Percentiles rank a stretch among this genome's conserved stretches.
These are phyloP conservation scores for Phyllosticta capitalensis DNA, from an alignment of 2,329 filamentous ascomycete species.

Conservation along the genomic window DNA sequence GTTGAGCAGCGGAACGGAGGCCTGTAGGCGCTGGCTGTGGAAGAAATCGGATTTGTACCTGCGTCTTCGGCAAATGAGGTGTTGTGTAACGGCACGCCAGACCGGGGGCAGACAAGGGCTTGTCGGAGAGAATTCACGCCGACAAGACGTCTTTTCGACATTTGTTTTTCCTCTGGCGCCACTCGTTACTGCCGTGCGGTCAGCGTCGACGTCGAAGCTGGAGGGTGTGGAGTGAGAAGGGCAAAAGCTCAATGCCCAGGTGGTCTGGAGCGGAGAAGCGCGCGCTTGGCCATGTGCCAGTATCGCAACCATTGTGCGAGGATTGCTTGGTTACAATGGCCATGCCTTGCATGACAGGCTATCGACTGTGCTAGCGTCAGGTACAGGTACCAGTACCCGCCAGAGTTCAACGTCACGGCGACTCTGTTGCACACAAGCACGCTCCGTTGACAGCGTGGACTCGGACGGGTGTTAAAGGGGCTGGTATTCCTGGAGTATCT, in stretches of 20 bases:
- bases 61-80: not conserved
- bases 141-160: not conserved
- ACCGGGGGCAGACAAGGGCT: not conserved
- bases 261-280: not conserved
- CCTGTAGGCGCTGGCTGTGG: not conserved
- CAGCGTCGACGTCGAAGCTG: not conserved
- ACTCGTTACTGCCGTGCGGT: not conserved
- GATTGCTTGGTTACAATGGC: not conserved
- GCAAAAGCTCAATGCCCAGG: not conserved
- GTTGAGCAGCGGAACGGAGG: not conserved
- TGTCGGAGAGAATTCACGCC: not conserved
- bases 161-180: not conserved
- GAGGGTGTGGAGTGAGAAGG: not conserved
- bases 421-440: not conserved
- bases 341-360: conserved; percentile 10
- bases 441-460: not conserved
- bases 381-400: too few species aligned
- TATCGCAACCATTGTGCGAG: not conserved
- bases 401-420: not conserved
- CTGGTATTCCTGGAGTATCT: not conserved
- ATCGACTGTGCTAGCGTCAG: conserved; percentile 10
- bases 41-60: not conserved
- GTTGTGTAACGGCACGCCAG: not conserved
- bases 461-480: not conserved
- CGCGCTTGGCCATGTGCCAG: not conserved